Evolutionary conservation across 2,329 filamentous ascomycete genomes (phyloP), one percentile per base, ranked within the genome.

Genomic region (Clonostachys solani): DNA sequence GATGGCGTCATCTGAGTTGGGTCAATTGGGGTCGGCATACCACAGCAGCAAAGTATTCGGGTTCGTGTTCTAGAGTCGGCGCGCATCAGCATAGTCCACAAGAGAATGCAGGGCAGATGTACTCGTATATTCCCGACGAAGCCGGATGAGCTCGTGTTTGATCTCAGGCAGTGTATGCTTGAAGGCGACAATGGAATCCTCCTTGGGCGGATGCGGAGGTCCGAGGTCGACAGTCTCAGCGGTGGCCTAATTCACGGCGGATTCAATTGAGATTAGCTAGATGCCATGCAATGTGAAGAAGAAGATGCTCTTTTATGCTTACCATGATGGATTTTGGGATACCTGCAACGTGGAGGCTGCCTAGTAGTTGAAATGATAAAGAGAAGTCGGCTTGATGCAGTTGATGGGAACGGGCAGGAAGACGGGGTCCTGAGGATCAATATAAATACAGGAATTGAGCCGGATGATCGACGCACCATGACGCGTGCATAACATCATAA

Each of bases 21-120:
- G 12, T 16, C 33, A n/a, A 19, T 13, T 15, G 17, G 23, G 6
- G 29, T 29, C 17, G 15, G 43, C 61, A 49, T 54, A 67, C 67
- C 45, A 73, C 73, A 3, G 73, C 69, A n/a, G 70, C 69, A 64
- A 81, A 81, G 60, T 78, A 79, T 50, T 76, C 71, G 9, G 69
- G 69, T 52, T 80, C 77, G 52, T 81, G 77, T 55, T 80, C 75
- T 76, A 34, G 16, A 18, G 15, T 42, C 29, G 43, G 17, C 8
- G 6, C 9, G 23, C 38, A 38, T 33, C 16, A 16, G 40, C 16
- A 15, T 29, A 44, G 19, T 44, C 42, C 19, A 56, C 42, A 45
- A 13, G 10, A 12, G 29, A 45, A n/a, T 5, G 15, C 7, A 12
- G 41, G 7, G 12, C 10, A 29, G 17, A 36, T 64, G 35, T 56